Conservation (phyloP, 1,284 basidiomycete genomes). For the Moesziomyces globuligerus region DNA sequence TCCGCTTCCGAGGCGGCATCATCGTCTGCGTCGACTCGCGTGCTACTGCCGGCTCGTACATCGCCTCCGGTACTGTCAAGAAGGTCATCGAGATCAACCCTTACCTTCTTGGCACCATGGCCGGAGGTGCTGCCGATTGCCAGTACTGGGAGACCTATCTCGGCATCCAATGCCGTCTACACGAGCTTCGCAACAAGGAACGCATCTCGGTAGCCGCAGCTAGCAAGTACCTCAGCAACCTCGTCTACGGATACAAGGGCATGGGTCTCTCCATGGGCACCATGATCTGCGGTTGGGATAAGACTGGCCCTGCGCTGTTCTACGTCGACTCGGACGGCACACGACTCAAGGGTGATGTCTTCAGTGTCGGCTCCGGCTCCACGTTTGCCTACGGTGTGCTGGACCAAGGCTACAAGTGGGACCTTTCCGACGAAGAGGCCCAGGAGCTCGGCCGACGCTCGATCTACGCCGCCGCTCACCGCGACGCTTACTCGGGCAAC, state of each 20-base stretch:
- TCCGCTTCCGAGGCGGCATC: conserved; percentile 95
- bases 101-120: conserved; percentile 98
- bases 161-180: conserved; percentile 94
- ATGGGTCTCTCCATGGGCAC: conserved; percentile 99
- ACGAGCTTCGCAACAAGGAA: conserved; percentile 96
- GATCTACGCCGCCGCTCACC: conserved; percentile 95
- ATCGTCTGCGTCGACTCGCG: conserved; percentile 98
- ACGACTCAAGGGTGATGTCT: conserved; percentile 92
- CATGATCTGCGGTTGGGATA: conserved; percentile 99
- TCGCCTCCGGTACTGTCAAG: conserved; percentile 74
- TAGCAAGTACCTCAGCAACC: conserved; percentile 95
- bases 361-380: conserved; percentile 97
- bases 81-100: conserved; percentile 98
- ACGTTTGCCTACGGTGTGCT: conserved; percentile 99
- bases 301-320: conserved; percentile 97
- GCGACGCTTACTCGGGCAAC: conserved; percentile 90
- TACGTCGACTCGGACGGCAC: conserved; percentile 99
- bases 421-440: conserved; percentile 91
- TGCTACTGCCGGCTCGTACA: conserved; percentile 95
- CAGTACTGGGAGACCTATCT: conserved; percentile 79
- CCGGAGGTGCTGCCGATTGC: conserved; percentile 82
- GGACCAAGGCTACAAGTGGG: conserved; percentile 95
- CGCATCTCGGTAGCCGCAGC: conserved; percentile 98
- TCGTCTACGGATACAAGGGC: conserved; percentile 98
- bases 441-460: conserved; percentile 92